Evolutionary conservation across 306 rosid genomes (phyloP), one percentile per base, ranked within the genome.

Genomic region (Lathyrus tuberosus): DNA sequence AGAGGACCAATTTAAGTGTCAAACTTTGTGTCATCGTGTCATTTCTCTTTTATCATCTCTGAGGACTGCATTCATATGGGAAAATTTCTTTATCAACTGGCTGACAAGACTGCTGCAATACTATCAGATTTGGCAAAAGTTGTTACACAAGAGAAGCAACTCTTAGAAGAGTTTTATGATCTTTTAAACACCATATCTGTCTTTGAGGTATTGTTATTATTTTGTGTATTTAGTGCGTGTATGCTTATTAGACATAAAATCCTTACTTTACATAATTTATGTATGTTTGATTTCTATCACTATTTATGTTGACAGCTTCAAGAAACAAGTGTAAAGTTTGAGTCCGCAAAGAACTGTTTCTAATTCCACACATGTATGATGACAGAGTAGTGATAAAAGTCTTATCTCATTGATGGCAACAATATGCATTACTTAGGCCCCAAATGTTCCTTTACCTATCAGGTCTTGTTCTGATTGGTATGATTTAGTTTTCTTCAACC

Each of bases 111-210:
- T 74, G 82, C 67, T 64, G 35, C 66, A 2, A 54, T 82, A 49
- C 70, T 92, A 3, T 87, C 95, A 26, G 81, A 86, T 72, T 75
- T 92, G 70, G 95, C 95, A 31, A 72, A 73, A 69, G 84, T 83
- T 17, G 89, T 87, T 18, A 84, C 81, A 12, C 90, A 80, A 75
- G 96, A 89, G 69, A 92, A 68, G 63, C 79, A 87, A 73, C 83
- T 87, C 67, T 60, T 85, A 17, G 83, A 89, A 62, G 94, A 87
- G 80, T 84, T 84, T 68, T 40, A 76, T 60, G 89, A 84, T 65
- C 87, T 83, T 67, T 69, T 77, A 15, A 80, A 77, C 3, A 48
- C 54, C 75, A 70, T 83, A 67, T 84, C 86, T 11, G 53, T 74
- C 49, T 62, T 80, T 10, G 92, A 89, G 96, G 96, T 92, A 60